Percentiles rank a stretch among this genome's conserved stretches.
These are phyloP conservation scores for Xylaria sp. DNA, from an alignment of 2,329 filamentous ascomycete species.

Conservation along the genomic window DNA sequence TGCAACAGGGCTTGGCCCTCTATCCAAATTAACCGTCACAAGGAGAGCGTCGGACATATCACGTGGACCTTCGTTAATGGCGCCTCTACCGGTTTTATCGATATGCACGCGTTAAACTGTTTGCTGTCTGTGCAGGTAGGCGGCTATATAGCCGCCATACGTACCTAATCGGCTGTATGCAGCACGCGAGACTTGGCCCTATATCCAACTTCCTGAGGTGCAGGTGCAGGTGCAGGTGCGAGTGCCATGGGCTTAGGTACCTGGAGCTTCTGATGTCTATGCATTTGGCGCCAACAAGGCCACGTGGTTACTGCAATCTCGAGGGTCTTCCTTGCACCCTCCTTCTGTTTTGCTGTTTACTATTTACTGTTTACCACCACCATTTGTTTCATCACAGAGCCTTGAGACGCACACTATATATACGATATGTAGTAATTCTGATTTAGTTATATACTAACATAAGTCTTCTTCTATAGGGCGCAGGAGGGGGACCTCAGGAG, in stretches of 20 bases:
- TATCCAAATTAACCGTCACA: background rate
- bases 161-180: slow-evolving; percentile 33
- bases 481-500: slow-evolving; percentile 89
- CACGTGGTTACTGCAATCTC: slow-evolving; percentile 14
- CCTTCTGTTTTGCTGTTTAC: no score
- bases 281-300: slow-evolving; percentile 15
- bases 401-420: background rate
- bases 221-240: no score
- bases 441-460: slow-evolving; percentile 24
- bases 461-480: slow-evolving; percentile 67
- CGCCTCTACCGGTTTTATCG: slow-evolving; percentile 33
- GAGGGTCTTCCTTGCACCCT: slow-evolving; percentile 1
- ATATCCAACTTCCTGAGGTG: background rate
- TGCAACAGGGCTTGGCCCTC: slow-evolving; percentile 6
- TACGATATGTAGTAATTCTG: background rate
- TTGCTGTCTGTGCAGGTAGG: slow-evolving; percentile 38
- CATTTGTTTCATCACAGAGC: background rate
- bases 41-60: slow-evolving; percentile 33
- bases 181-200: background rate
- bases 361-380: background rate
- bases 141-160: background rate
- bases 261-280: background rate
- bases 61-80: slow-evolving; percentile 40
- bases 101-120: slow-evolving; percentile 23
- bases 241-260: no score